Conservation (phyloP, 177 flowering plant genomes). For the Telopea speciosissima region DNA sequence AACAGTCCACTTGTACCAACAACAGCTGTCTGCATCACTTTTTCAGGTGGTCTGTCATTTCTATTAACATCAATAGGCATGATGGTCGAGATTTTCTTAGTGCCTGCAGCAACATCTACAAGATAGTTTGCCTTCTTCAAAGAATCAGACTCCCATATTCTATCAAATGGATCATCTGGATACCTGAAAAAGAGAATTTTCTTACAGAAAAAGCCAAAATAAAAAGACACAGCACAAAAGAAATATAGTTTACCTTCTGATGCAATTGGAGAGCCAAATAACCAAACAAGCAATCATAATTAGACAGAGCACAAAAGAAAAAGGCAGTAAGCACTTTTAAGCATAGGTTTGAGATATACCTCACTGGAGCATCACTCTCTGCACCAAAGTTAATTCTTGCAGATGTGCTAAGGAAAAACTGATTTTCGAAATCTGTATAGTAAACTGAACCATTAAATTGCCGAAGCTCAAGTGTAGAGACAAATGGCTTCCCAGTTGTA, state of each 20-base stretch:
- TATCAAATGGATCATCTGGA: conserved; percentile 96
- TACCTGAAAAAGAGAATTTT: conserved; percentile 47
- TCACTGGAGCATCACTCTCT: conserved; percentile 65
- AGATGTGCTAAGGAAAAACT: conserved; percentile 71
- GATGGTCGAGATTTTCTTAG: conserved; percentile 68
- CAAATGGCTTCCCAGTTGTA: conserved; percentile 89
- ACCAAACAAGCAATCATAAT: conserved; percentile 5
- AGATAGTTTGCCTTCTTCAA: conserved; percentile 83
- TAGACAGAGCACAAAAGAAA: background rate
- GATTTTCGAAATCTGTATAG: conserved; percentile 57
- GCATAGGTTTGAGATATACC: conserved; percentile 36
- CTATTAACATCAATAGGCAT: conserved; percentile 47
- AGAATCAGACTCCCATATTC: conserved; percentile 92
- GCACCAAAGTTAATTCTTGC: conserved; percentile 98
- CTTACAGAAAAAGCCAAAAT: background rate
- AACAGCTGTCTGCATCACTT: conserved; percentile 99
- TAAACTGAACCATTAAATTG: conserved; percentile 91
- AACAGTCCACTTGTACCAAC: conserved; percentile 79
- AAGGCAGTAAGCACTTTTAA: background rate
- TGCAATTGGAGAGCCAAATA: background rate
- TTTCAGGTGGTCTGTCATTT: conserved; percentile 75
- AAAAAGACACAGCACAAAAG: background rate
- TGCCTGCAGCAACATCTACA: conserved; percentile 93
- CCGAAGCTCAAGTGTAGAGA: conserved; percentile 97
- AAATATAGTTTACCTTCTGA: background rate